Base-by-base conservation (phyloP, 169 alveolate species). In the Miamiensis avidus region DNA sequence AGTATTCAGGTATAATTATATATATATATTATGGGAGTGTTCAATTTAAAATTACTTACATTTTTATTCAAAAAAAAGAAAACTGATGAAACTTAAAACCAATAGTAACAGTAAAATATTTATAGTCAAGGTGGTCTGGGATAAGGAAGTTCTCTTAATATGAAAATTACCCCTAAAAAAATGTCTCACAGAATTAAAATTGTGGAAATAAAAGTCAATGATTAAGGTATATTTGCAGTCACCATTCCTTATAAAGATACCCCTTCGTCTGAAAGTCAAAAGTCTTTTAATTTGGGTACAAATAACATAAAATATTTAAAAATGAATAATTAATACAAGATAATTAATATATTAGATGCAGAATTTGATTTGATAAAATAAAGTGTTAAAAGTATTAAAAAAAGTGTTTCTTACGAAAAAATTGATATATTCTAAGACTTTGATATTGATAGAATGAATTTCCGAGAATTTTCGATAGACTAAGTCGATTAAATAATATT, bases 241-340 rank as follows among this genome's bases (percentile, higher is more conserved):
- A 82, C 86, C 29, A 74, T 85, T 31, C 89, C 89, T 20, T 85
- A 78, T 72, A 85, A 85, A 65, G 89, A 85, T 78, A 31, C 73
- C 0, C 77, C 77, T 1, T n/a, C 31, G 1, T 65, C 77, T 69
- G n/a, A 28, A 72, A 77, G 73, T 29, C 73, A 65, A 69, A 11
- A 29, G 31, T 20, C 20, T 20, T 34, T 82, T 0, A 74, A 82
- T 82, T 65, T 72, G 69, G 34, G 32, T 82, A 31, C 72, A 31
- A 34, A 16, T 20, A 77, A 74, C 69, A 32, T 34, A 15, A 34
- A 65, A 31, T 11, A 32, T 31, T 29, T 49, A 65, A 31, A 27
- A 30, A 25, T 82, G 27, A 30, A 82, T 82, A 65, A 65, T 64
- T 31, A 65, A 82, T 0, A 31, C 75, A n/a, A n/a, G n/a, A n/a